phyloP scores from a whole-genome alignment of 352 stramenopile genomes.

The Phytophthora brassicae region DNA sequence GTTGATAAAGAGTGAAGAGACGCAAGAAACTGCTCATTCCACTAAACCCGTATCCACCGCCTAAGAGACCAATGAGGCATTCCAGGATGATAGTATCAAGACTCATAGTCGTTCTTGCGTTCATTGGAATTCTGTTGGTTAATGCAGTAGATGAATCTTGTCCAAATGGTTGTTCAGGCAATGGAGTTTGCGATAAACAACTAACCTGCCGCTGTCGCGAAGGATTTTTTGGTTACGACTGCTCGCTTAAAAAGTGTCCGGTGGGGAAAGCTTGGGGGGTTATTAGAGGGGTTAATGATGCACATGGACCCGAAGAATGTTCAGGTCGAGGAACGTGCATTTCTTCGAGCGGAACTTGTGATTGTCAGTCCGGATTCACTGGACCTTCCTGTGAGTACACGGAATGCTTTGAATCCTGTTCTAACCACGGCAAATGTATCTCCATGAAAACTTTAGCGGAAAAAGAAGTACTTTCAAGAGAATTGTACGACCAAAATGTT shows the following conservation, averaged over 20 bases:
- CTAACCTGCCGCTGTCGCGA: constrained; percentile 58
- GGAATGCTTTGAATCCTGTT: constrained; percentile 56
- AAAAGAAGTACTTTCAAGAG: constrained; percentile 47
- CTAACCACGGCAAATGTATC: constrained; percentile 57
- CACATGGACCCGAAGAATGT: constrained; percentile 52
- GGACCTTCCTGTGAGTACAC: constrained; percentile 66
- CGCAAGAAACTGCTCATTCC: constrained; percentile 26
- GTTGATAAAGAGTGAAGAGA: constrained; percentile 10
- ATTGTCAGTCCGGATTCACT: constrained; percentile 81
- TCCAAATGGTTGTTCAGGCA: constrained; percentile 56
- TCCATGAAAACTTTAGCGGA: constrained; percentile 65
- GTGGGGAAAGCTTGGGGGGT: constrained; percentile 55
- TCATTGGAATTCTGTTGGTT: neutral
- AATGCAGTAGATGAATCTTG: constrained; percentile 34
- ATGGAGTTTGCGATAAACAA: constrained; percentile 58
- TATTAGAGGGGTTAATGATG: constrained; percentile 43
- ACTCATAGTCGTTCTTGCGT: constrained; percentile 1
- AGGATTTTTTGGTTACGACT: constrained; percentile 68
- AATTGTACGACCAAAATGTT: constrained; percentile 47
- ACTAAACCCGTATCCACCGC: neutral
- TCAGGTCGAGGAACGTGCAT: constrained; percentile 76
- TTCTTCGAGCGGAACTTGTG: constrained; percentile 62
- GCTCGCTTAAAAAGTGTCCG: constrained; percentile 53
- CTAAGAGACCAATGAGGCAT: constrained; percentile 7
- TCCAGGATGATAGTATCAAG: neutral